phyloP scores from a whole-genome alignment of 1,139 yeast species.

The Pneumocystis jirovecii region DNA sequence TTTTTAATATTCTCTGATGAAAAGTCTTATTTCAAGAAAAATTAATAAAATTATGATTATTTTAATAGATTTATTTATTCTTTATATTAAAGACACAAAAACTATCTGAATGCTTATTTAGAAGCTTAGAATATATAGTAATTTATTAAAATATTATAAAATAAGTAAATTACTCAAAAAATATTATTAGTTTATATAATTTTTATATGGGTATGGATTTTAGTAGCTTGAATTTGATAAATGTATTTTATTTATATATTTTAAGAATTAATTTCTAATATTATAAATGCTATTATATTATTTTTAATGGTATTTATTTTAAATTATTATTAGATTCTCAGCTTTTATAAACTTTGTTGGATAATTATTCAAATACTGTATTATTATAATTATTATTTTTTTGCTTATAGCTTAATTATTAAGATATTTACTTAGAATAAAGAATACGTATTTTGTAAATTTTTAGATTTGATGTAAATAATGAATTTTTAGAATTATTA shows the following conservation, averaged over 20 bases:
- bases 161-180: slow-evolving; percentile 32
- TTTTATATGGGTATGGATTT: slow-evolving; percentile 78
- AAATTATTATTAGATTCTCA: slow-evolving; percentile 39
- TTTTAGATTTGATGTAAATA: not conserved
- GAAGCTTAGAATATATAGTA: slow-evolving; percentile 95
- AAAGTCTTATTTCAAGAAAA: not conserved
- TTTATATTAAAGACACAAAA: not conserved
- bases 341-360: slow-evolving; percentile 26
- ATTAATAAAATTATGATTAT: not conserved
- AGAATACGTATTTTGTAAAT: not conserved
- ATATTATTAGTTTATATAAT: slow-evolving; percentile 72
- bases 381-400: slow-evolving; percentile 22
- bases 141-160: slow-evolving; percentile 50
- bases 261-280: not conserved
- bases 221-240: slow-evolving; percentile 8
- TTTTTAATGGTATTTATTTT: slow-evolving; percentile 38
- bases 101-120: no score
- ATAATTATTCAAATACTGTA: slow-evolving; percentile 11
- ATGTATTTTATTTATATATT: not conserved
- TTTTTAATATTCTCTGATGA: not conserved
- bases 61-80: not conserved
- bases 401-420: slow-evolving; percentile 29
- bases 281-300: slow-evolving; percentile 53
- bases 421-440: not conserved
- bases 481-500: not conserved